Evolutionary conservation across 495 filamentous ascomycete species (phyloP).

Genomic region (Peziza echinospora): DNA sequence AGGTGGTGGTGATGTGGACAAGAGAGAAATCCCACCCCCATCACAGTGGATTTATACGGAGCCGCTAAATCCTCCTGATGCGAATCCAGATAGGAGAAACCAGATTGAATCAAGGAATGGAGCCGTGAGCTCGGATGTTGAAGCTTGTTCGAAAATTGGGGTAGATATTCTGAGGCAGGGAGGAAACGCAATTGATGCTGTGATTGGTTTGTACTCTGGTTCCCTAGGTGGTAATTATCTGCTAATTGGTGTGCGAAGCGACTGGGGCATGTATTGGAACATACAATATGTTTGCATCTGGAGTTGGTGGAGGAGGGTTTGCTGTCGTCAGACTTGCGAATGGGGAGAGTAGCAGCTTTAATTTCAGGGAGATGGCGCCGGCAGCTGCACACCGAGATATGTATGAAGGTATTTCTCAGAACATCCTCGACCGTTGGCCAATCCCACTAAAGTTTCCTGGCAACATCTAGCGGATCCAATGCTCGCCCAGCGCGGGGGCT

Average conservation of each 20-base stretch:
- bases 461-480: slow-evolving; percentile 6
- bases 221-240: not conserved
- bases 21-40: not conserved
- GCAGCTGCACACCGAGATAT: slow-evolving; percentile 11
- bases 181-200: slow-evolving; percentile 17
- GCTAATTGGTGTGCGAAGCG: slow-evolving; percentile 1
- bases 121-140: slow-evolving; percentile 16
- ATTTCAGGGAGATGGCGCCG: slow-evolving; percentile 17
- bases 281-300: slow-evolving; percentile 16
- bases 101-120: slow-evolving; percentile 9
- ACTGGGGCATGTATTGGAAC: slow-evolving; percentile 16
- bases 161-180: slow-evolving; percentile 15
- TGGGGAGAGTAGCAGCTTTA: slow-evolving; percentile 15
- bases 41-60: slow-evolving; percentile 3
- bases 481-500: slow-evolving; percentile 12
- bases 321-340: slow-evolving; percentile 13
- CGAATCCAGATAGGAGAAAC: not conserved
- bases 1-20: not conserved
- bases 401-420: slow-evolving; percentile 16
- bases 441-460: not conserved
- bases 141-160: slow-evolving; percentile 14
- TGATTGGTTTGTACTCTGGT: slow-evolving; percentile 8
- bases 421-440: too few relatives aligned
- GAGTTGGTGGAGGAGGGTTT: slow-evolving; percentile 18
- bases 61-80: too few relatives aligned